Percentiles rank a stretch among this genome's conserved stretches.
These are phyloP conservation scores for Chenopodium quinoa DNA, from an alignment of 148 eudicot genomes.

Conservation along the genomic window DNA sequence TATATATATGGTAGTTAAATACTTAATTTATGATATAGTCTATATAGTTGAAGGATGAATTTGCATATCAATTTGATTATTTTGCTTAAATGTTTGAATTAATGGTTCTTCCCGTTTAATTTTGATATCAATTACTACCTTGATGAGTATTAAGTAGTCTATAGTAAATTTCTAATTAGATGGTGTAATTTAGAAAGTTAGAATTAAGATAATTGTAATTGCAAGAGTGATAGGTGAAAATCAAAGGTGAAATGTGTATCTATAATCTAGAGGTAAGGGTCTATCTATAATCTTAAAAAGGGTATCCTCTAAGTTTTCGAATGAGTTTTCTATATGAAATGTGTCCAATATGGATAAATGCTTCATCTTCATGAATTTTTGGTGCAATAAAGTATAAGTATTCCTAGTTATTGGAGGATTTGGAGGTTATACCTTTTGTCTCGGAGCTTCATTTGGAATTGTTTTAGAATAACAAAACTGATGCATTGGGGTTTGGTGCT, in stretches of 20 bases:
- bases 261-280: background rate
- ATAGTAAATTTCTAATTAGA: too few relatives aligned
- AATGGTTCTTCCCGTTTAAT: background rate
- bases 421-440: background rate
- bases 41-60: background rate
- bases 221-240: background rate
- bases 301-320: background rate
- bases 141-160: too few relatives aligned
- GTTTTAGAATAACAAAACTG: background rate
- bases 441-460: background rate
- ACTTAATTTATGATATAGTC: background rate
- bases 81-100: background rate
- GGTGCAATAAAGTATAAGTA: background rate
- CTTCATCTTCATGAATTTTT: background rate
- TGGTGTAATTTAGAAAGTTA: background rate
- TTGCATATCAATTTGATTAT: background rate
- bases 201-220: background rate
- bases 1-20: too few relatives aligned
- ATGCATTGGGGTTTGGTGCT: background rate
- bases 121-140: background rate
- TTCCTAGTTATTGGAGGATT: background rate
- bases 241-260: background rate
- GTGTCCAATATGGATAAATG: background rate
- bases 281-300: background rate
- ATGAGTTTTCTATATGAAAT: background rate